Evolutionary conservation across 805 yeast species (phyloP).

Genomic region (Starmerella stellata): DNA sequence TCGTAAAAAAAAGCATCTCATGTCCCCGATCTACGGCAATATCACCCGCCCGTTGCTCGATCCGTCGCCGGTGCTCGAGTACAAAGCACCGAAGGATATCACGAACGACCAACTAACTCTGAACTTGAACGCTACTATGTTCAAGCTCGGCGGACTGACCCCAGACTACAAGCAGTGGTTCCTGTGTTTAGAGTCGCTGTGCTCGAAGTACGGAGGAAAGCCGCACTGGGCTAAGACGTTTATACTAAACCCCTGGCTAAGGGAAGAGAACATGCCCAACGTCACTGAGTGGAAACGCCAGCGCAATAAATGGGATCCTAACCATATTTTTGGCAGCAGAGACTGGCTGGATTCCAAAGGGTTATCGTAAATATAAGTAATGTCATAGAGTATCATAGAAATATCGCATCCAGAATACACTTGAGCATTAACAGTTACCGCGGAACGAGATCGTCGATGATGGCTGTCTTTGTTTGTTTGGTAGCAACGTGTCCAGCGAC

Average conservation of each 20-base stretch:
- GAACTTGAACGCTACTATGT: constrained; percentile 85
- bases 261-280: constrained; percentile 34
- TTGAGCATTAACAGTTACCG: no score
- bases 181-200: constrained; percentile 57
- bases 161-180: constrained; percentile 64
- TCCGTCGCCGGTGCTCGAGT: constrained; percentile 50
- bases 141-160: constrained; percentile 70
- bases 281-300: constrained; percentile 46
- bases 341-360: constrained; percentile 78
- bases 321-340: constrained; percentile 62
- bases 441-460: no score
- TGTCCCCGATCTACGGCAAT: constrained; percentile 75
- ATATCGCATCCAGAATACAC: neutral
- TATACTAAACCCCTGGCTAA: constrained; percentile 35
- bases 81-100: constrained; percentile 31
- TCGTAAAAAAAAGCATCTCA: constrained; percentile 4
- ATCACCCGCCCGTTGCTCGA: constrained; percentile 69
- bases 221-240: constrained; percentile 99
- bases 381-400: neutral
- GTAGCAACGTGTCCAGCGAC: neutral
- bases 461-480: no score
- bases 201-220: constrained; percentile 66
- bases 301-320: constrained; percentile 58
- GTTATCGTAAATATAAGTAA: constrained; percentile 4
- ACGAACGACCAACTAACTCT: constrained; percentile 64